phyloP scores from a whole-genome alignment of 441 rosid genomes.

The Populus hybrid region DNA sequence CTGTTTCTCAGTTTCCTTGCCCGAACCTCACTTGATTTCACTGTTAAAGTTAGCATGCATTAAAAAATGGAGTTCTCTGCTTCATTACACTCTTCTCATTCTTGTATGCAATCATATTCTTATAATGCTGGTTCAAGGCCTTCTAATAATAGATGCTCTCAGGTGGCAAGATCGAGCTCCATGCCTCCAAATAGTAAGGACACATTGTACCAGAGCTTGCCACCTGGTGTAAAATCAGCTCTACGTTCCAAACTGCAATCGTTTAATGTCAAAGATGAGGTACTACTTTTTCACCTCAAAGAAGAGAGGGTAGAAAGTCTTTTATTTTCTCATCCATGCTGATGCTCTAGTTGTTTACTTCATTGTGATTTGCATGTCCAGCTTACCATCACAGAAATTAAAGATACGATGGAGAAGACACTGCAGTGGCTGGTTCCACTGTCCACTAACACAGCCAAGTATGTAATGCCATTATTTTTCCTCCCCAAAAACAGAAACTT shows the following conservation, averaged over 20 bases:
- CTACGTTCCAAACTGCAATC: conserved; percentile 66
- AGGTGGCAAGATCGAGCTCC: conserved; percentile 91
- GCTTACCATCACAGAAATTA: conserved; percentile 27
- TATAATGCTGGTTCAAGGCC: not conserved
- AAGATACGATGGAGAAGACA: conserved; percentile 37
- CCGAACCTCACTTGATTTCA: conserved; percentile 29
- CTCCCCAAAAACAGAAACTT: not conserved
- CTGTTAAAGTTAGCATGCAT: not conserved
- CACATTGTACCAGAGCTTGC: conserved; percentile 86
- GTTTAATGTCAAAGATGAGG: conserved; percentile 67
- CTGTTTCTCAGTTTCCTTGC: not conserved
- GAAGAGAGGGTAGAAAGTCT: conserved; percentile 26
- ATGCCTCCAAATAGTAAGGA: conserved; percentile 88
- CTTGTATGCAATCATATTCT: not conserved
- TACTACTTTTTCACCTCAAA: conserved; percentile 13
- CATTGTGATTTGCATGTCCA: conserved; percentile 11
- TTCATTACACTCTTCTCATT: not conserved
- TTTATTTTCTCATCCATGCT: not conserved
- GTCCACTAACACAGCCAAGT: conserved; percentile 37
- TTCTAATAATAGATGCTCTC: conserved; percentile 12
- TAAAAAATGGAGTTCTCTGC: not conserved
- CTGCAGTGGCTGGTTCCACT: conserved; percentile 33
- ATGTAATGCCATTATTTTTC: not conserved
- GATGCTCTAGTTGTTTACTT: not conserved
- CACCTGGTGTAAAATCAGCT: conserved; percentile 80